Conservation (phyloP, 2,329 filamentous ascomycete genomes). For the Verticillium klebahnii region DNA sequence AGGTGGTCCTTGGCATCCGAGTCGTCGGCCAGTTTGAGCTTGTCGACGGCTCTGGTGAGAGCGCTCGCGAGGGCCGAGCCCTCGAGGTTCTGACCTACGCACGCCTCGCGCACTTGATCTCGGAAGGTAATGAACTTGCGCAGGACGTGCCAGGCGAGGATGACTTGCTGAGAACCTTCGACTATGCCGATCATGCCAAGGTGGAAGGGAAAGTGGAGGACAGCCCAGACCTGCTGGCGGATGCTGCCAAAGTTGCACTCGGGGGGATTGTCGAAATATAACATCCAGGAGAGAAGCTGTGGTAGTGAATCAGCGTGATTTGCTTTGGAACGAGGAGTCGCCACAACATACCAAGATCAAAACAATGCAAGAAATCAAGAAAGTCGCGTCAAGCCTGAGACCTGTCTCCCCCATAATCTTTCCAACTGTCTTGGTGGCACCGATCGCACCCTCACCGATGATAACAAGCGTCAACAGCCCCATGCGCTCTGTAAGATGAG, state of each 20-base stretch:
- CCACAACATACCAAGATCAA: constrained; percentile 9
- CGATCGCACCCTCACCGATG: constrained; percentile 53
- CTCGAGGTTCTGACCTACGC: constrained; percentile 4
- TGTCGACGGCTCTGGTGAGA: constrained; percentile 1
- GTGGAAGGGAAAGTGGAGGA: constrained; percentile 53
- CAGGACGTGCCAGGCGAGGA: constrained; percentile 9
- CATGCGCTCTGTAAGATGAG: constrained; percentile 54
- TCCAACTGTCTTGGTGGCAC: constrained; percentile 39
- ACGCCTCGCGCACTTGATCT: constrained; percentile 1
- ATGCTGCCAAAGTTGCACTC: constrained; percentile 44
- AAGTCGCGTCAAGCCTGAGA: constrained; percentile 3
- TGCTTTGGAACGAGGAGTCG: fast-evolving
- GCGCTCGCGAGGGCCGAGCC: constrained; percentile 1
- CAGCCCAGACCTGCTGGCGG: constrained; percentile 46
- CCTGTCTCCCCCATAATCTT: constrained; percentile 10
- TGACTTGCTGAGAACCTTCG: constrained; percentile 47
- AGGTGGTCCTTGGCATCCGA: constrained; percentile 2
- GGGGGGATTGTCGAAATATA: constrained; percentile 53
- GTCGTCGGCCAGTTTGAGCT: constrained; percentile 6
- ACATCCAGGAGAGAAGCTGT: constrained; percentile 41
- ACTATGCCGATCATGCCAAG: constrained; percentile 32
- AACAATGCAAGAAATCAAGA: constrained; percentile 7
- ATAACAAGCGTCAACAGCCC: constrained; percentile 55
- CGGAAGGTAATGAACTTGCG: constrained; percentile 6
- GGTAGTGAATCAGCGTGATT: not conserved